Evolutionary conservation across 163 green algal species (phyloP).

Genomic region (Scenedesmus sp.): DNA sequence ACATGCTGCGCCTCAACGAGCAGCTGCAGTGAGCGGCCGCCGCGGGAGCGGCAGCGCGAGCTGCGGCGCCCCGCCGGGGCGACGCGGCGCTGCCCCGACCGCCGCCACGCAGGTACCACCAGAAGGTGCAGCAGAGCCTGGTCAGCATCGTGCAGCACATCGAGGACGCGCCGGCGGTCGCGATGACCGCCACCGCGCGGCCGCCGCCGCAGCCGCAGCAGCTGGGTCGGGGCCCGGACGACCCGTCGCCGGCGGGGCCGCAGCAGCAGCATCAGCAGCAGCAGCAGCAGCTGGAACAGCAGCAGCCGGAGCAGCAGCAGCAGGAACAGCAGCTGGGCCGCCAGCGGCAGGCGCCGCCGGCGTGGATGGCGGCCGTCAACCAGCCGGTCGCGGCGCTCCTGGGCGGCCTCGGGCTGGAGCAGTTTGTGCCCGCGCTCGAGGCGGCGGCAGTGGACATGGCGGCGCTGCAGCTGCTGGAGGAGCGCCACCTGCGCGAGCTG

Average conservation of each 20-base stretch:
- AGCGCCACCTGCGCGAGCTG: slow-evolving; percentile 30
- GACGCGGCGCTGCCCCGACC: not conserved
- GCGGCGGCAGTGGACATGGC: slow-evolving; percentile 31
- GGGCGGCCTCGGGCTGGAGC: not conserved
- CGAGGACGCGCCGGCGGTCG: slow-evolving; percentile 35
- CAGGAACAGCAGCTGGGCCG: slow-evolving; percentile 28
- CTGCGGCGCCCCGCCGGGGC: not conserved
- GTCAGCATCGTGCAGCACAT: slow-evolving; percentile 33
- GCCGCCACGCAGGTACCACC: slow-evolving; percentile 25
- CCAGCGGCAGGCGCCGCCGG: not conserved
- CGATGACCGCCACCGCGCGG: slow-evolving; percentile 17
- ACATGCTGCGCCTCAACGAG: slow-evolving; percentile 21
- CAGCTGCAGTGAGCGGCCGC: slow-evolving; percentile 37
- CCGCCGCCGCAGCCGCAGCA: not conserved
- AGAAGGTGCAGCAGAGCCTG: slow-evolving; percentile 33
- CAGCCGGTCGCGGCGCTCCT: slow-evolving; percentile 28
- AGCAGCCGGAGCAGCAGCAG: slow-evolving; percentile 4
- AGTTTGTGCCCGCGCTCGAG: slow-evolving; percentile 27
- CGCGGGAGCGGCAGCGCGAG: not conserved
- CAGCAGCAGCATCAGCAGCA: slow-evolving; percentile 14
- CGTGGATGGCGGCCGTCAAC: slow-evolving; percentile 35
- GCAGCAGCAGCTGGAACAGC: slow-evolving; percentile 23
- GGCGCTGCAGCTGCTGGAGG: slow-evolving; percentile 40
- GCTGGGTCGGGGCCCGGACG: not conserved
- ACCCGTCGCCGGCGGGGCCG: no score